A percentile compares a stretch with the other conserved stretches of the same genome.
These are phyloP conservation scores for Laburnicola sp. DNA, from an alignment of 2,329 filamentous ascomycete genomes.

Conservation along the genomic window DNA sequence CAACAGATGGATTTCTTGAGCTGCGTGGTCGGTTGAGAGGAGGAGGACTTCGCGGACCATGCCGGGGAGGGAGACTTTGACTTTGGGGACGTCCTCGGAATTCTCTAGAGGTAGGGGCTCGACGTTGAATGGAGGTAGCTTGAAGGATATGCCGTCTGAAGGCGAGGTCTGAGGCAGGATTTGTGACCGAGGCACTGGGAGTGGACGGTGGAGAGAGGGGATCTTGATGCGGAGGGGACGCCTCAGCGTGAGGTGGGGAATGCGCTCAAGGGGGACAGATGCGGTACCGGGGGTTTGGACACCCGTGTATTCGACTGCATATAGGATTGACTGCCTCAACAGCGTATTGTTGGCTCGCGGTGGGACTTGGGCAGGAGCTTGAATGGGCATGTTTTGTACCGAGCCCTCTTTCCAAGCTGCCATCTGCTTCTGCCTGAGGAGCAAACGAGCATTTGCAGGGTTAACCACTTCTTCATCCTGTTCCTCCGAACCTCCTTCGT, in stretches of 20 bases:
- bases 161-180: background rate
- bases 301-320: too few relatives aligned
- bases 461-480: slow-evolving; percentile 1
- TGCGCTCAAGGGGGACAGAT: too few relatives aligned
- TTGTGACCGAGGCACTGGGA: background rate
- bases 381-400: too few relatives aligned
- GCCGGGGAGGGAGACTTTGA: slow-evolving; percentile 30
- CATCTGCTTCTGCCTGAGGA: too few relatives aligned
- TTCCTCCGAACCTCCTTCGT: background rate
- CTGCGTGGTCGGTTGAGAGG: slow-evolving; percentile 28
- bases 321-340: too few relatives aligned
- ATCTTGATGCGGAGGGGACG: background rate
- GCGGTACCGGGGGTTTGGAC: too few relatives aligned
- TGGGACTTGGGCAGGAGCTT: too few relatives aligned
- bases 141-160: background rate
- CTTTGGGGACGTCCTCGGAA: background rate
- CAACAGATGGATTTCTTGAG: slow-evolving; percentile 32
- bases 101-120: background rate
- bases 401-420: too few relatives aligned
- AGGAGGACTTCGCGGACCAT: slow-evolving; percentile 40
- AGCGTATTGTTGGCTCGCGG: too few relatives aligned
- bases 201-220: background rate
- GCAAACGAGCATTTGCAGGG: too few relatives aligned
- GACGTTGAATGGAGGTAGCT: background rate
- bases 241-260: background rate